Evolutionary conservation across 192 early-diverging fungal genomes (phyloP), one percentile per base, ranked within the genome.

Genomic region (Hyaloraphidium curvatum): DNA sequence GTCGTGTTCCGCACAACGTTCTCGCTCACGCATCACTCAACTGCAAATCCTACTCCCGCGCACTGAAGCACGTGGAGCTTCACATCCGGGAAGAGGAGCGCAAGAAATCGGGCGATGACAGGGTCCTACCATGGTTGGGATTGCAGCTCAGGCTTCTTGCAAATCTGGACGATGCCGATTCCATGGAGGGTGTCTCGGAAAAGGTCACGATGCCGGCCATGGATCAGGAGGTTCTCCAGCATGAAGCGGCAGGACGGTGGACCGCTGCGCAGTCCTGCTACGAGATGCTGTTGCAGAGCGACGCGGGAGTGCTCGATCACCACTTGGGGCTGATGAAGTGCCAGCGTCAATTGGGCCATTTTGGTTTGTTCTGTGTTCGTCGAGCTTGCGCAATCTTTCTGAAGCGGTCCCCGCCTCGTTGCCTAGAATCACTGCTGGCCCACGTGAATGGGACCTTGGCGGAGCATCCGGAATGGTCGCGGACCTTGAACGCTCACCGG

Each of bases 1-100:
- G 17, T 17, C 55, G 1, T 56, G 67, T 33, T 61, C 69, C 5
- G 11, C 51, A 40, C 59, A 40, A 62, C 3, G 43, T 73, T 1
- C 76, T 82, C 67, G 82, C 81, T 0, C 60, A 65, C 23, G 76
- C 80, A 1, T 70, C 85, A 0, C 76, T 69, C 39, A 51, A 60
- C 35, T 72, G 67, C 55, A 69, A 69, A 39, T 75, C 80, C 0
- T 82, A 80, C 52, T 72, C 80, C 4, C 67, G 83, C 7, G 79
- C 86, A 0, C 50, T 86, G 2, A 41, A 79, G 31, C 81, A 88
- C 40, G 78, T 70, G 35, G 86, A 88, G 50, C 70, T 71, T 14
- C 67, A 83, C 55, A 68, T 82, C 17, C 62, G 80, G 4, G 52
- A 58, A 4, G 16, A 48, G 19, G 17, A 5, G 11, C 43, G 5